Conservation (phyloP, 176 grass and related monocot species). For the Raddia guianensis region DNA sequence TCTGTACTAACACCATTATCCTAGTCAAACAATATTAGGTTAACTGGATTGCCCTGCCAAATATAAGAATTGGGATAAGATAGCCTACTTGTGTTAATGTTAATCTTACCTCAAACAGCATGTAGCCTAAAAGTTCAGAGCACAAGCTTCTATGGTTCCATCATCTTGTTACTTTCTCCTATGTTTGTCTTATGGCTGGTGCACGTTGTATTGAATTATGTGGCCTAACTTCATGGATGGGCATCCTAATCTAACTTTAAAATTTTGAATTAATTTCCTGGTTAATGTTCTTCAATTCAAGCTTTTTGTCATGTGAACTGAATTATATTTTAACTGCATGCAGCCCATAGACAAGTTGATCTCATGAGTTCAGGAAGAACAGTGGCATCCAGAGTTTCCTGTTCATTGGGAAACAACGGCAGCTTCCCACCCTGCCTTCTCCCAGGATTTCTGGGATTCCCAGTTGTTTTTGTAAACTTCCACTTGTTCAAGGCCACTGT, state of each 20-base stretch:
- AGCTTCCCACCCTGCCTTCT: slow-evolving; percentile 70
- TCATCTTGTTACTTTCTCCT: slow-evolving; percentile 18
- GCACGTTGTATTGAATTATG: neutral
- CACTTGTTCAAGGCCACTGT: slow-evolving; percentile 98
- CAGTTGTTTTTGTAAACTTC: slow-evolving; percentile 74
- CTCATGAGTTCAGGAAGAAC: slow-evolving; percentile 95
- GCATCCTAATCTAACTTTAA: neutral
- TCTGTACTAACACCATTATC: no score
- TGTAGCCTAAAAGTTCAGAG: neutral
- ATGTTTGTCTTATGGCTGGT: neutral
- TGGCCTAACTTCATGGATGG: neutral
- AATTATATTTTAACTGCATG: neutral
- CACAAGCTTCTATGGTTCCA: neutral
- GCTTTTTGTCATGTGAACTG: neutral
- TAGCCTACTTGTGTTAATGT: no score
- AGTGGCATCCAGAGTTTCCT: slow-evolving; percentile 91
- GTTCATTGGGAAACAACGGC: slow-evolving; percentile 83
- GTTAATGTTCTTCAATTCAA: neutral
- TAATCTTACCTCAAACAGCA: no score
- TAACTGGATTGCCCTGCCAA: no score
- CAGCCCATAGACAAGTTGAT: slow-evolving; percentile 86
- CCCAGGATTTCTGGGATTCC: slow-evolving; percentile 70
- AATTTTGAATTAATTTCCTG: no score
- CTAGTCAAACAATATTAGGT: no score
- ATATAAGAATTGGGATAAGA: no score